Base-by-base conservation (phyloP, 2,329 filamentous ascomycete species). In the Ceratocystiopsis sp. region DNA sequence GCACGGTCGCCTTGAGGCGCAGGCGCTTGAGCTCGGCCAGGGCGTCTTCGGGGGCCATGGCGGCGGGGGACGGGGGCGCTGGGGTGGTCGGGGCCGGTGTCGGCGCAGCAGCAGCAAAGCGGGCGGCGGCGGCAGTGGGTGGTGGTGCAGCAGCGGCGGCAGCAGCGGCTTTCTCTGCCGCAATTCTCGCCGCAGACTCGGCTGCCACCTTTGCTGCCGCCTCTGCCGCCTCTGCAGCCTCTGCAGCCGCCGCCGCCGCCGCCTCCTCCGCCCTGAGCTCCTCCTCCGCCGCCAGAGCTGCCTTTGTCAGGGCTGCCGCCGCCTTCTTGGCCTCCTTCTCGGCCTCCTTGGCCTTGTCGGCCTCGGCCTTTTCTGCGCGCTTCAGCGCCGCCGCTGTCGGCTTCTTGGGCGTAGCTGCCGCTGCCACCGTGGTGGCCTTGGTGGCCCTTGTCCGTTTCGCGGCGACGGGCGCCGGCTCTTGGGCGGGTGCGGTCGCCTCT, bases 21-120 rank as follows among this genome's bases (percentile, higher is more conserved):
- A 50, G 40, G 1, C 49, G 48, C 38, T 33, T 37, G 19, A 50
- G 48, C 44, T 50, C 49, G 15, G 47, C 45, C 42, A 50, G 40
- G 2, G 46, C 46, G 6, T 47, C 49, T 29, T 48, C 42, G n/a
- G 49, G 47, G 40, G 35, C 43, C n/a, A 21, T 42, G 13, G 39
- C 37, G 4, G 38, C 41, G 4, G 33, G 5, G 35, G 15, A 32
- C 35, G n/a, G 13, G 41, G 21, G 37, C 37, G 7, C 33, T 13
- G 3, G 38, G n/a, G 18, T 40, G 17, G 33, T 7, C 10, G 39
- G 14, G 10, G 33, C 13, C 10, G 25, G 32, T 19, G 39, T n/a
- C 17, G 39, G 13, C 8, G 42, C 18, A 3, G 38, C 42, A 3
- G 42, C 33, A 10, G 45, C 42, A 35, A 45, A 44, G 4, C 45